Conservation (phyloP, 179 eudicot species). For the Amaranthus tricolor region DNA sequence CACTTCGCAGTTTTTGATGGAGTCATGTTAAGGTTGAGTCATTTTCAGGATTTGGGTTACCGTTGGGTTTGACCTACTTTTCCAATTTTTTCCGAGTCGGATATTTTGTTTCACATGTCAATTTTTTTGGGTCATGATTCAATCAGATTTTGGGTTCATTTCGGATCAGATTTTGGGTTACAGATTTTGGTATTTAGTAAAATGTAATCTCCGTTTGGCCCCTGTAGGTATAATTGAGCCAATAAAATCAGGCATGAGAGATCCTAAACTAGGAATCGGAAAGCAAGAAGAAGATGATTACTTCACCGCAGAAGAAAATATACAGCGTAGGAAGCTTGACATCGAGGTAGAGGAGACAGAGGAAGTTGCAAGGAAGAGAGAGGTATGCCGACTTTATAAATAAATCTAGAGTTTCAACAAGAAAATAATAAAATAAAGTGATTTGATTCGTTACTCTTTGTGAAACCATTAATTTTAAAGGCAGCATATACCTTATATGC, state of each 20-base stretch:
- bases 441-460: slow-evolving; percentile 61
- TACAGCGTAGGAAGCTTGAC: slow-evolving; percentile 83
- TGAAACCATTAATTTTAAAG: slow-evolving; percentile 81
- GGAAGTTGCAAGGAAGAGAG: slow-evolving; percentile 85
- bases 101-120: too few species aligned
- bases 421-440: slow-evolving; percentile 27
- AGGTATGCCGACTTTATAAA: slow-evolving; percentile 56
- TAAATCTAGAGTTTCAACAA: slow-evolving; percentile 5
- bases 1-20: too few species aligned
- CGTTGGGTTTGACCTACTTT: too few species aligned
- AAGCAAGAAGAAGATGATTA: slow-evolving; percentile 95
- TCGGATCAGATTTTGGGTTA: not conserved
- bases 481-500: slow-evolving; percentile 87
- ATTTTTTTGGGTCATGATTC: too few species aligned
- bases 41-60: too few species aligned
- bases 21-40: too few species aligned
- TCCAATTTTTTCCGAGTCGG: too few species aligned
- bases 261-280: slow-evolving; percentile 80
- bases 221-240: slow-evolving; percentile 75
- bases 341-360: slow-evolving; percentile 89
- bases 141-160: too few species aligned
- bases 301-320: slow-evolving; percentile 86
- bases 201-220: not conserved
- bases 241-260: slow-evolving; percentile 85
- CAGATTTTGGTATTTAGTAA: slow-evolving; percentile 2